Percentiles rank a stretch among this genome's conserved stretches.
Evolutionary conservation across 108 stramenopile species (phyloP).

Genomic region (Cyclostephanos invisitatus): DNA sequence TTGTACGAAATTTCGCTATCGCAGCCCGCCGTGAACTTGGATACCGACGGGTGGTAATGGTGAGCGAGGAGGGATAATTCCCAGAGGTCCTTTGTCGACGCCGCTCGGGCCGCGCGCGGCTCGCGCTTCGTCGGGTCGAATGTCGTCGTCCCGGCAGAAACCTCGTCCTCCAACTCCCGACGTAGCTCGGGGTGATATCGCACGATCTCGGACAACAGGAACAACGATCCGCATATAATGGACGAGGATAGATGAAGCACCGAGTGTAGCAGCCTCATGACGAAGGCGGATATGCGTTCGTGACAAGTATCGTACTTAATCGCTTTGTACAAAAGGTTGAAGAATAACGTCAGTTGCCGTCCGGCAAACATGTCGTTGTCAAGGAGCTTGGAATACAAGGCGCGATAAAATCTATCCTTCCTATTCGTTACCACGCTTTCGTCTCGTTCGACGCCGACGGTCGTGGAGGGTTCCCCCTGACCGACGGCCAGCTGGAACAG

Average conservation of each 20-base stretch:
- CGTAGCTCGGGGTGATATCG: slow-evolving; percentile 60
- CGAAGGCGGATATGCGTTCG: slow-evolving; percentile 77
- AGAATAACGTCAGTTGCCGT: slow-evolving; percentile 87
- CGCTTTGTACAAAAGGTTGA: slow-evolving; percentile 96
- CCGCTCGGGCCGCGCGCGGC: slow-evolving; percentile 57
- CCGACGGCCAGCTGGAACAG: slow-evolving; percentile 86
- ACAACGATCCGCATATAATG: slow-evolving; percentile 82
- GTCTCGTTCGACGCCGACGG: slow-evolving; percentile 18
- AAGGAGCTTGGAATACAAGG: slow-evolving; percentile 88
- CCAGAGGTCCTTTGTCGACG: slow-evolving; percentile 59
- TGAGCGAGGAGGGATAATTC: slow-evolving; percentile 77
- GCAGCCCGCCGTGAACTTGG: slow-evolving; percentile 75
- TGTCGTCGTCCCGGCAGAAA: slow-evolving; percentile 12
- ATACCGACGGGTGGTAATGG: slow-evolving; percentile 96
- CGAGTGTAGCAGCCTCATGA: slow-evolving; percentile 86
- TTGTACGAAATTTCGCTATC: slow-evolving; percentile 68
- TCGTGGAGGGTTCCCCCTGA: slow-evolving; percentile 29
- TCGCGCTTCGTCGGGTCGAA: slow-evolving; percentile 77
- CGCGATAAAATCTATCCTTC: slow-evolving; percentile 90
- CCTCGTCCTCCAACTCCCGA: slow-evolving; percentile 18
- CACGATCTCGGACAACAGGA: slow-evolving; percentile 90
- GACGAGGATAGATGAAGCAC: slow-evolving; percentile 72
- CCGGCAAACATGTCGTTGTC: slow-evolving; percentile 70
- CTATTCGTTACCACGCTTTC: slow-evolving; percentile 28
- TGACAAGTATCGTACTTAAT: slow-evolving; percentile 81